Conservation (phyloP, 2,329 filamentous ascomycete species). For the Fusarium brevicatenulatum region DNA sequence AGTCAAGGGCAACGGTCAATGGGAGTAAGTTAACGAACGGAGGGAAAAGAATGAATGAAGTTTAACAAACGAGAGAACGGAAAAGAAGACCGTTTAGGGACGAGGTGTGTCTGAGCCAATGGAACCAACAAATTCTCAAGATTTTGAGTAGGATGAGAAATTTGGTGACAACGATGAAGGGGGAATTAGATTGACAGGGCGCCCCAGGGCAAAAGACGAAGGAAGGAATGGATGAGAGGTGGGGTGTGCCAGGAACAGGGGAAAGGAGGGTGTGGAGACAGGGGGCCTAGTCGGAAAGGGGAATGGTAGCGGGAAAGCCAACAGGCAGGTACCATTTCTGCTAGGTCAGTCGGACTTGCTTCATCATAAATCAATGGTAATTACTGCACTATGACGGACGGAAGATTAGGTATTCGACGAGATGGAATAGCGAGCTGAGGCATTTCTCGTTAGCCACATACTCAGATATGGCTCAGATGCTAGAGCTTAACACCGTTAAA, state of each 20-base stretch:
- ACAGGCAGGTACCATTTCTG: constrained; percentile 17
- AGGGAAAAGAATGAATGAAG: constrained; percentile 30
- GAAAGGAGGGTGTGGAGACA: constrained; percentile 28
- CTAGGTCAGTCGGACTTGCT: neutral
- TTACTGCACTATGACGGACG: neutral
- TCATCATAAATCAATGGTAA: neutral
- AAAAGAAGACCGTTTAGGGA: constrained; percentile 24
- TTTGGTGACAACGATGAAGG: constrained; percentile 43
- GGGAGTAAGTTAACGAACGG: constrained; percentile 29
- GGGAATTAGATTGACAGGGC: constrained; percentile 42
- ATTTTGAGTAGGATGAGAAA: constrained; percentile 43
- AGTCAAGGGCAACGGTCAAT: constrained; percentile 18
- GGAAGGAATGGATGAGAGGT: constrained; percentile 36
- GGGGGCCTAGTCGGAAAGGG: constrained; percentile 21
- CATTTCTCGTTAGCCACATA: neutral
- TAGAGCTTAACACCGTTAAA: neutral
- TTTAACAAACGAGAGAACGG: constrained; percentile 27
- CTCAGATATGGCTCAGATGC: neutral
- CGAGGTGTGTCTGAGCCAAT: constrained; percentile 31
- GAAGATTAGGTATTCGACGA: neutral
- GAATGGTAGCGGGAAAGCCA: constrained; percentile 17
- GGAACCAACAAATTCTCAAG: constrained; percentile 23
- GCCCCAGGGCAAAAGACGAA: constrained; percentile 28
- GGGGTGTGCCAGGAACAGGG: constrained; percentile 33
- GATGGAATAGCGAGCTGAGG: neutral